Evolutionary conservation across 768 basidiomycete genomes (phyloP).

Genomic region (Phylloporus sp.): DNA sequence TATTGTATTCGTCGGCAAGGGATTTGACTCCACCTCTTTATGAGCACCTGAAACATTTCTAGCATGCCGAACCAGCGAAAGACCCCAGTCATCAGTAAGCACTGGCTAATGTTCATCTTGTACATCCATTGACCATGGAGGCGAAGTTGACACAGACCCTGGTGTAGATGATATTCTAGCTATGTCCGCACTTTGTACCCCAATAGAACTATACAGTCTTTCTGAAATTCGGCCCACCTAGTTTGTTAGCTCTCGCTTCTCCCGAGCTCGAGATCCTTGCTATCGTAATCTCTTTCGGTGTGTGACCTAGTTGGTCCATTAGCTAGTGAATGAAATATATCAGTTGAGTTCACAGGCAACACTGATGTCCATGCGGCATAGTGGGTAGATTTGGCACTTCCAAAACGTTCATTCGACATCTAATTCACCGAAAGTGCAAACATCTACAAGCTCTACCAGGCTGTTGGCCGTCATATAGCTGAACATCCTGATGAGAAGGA

Average conservation of each 20-base stretch:
- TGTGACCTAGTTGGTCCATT: constrained; percentile 15
- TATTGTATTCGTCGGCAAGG: background rate
- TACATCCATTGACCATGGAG: constrained; percentile 1
- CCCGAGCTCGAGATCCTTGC: constrained; percentile 81
- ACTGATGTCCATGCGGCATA: constrained; percentile 59
- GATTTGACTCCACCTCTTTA: background rate
- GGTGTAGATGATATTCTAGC: constrained; percentile 82
- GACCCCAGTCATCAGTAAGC: constrained; percentile 68
- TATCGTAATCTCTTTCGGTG: constrained; percentile 74
- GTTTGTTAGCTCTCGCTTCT: constrained; percentile 73
- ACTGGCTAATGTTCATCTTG: background rate
- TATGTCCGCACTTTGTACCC: constrained; percentile 46
- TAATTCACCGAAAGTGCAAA: constrained; percentile 48
- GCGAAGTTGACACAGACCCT: constrained; percentile 77
- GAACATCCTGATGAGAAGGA: constrained; percentile 47
- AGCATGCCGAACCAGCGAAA: constrained; percentile 24
- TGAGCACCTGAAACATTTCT: background rate
- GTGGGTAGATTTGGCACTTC: constrained; percentile 33
- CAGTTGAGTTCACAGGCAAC: constrained; percentile 49
- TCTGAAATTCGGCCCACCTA: constrained; percentile 27
- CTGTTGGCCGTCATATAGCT: constrained; percentile 55
- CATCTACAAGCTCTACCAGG: constrained; percentile 71
- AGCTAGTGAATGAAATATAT: background rate
- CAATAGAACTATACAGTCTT: background rate
- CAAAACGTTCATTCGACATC: background rate